Evolutionary conservation across 2,329 filamentous ascomycete species (phyloP).

Genomic region (Trichoderma arundinaceum): DNA sequence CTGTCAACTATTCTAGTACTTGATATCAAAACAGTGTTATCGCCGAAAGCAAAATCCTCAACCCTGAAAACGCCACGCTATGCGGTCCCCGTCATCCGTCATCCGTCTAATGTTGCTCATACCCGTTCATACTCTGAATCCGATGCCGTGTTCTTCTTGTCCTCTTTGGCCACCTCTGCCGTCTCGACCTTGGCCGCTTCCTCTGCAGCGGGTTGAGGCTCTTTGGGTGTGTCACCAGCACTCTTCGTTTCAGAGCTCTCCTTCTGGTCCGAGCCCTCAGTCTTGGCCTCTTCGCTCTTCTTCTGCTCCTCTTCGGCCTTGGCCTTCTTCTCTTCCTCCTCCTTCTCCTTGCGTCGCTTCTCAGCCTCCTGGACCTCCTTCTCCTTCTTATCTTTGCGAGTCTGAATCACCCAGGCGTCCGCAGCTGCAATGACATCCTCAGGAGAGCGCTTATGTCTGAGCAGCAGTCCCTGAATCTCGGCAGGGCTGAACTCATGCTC

Average conservation of each 20-base stretch:
- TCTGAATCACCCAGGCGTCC: constrained; percentile 57
- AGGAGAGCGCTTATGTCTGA: constrained; percentile 61
- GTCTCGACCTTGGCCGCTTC: constrained; percentile 30
- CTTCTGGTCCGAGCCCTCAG: constrained; percentile 37
- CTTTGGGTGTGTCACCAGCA: constrained; percentile 13
- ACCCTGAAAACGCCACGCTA: constrained; percentile 28
- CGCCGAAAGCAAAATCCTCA: background rate
- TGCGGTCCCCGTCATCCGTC: constrained; percentile 5
- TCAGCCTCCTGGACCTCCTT: constrained; percentile 52
- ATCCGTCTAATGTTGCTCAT: background rate
- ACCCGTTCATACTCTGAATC: constrained; percentile 45
- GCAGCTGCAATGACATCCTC: constrained; percentile 54
- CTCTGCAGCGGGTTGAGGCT: background rate
- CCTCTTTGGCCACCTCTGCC: constrained; percentile 27
- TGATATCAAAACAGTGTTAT: background rate
- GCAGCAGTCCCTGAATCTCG: constrained; percentile 64
- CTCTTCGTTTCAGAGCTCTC: constrained; percentile 7
- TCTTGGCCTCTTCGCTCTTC: constrained; percentile 37
- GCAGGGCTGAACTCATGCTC: constrained; percentile 63
- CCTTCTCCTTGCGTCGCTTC: constrained; percentile 47
- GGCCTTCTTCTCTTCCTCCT: constrained; percentile 43
- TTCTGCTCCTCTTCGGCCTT: constrained; percentile 41
- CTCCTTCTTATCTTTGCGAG: constrained; percentile 55
- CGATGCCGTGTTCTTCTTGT: constrained; percentile 40
- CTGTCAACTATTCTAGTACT: background rate